Base-by-base conservation (phyloP, 139 green algal genomes). In the Tetraselmis striata region DNA sequence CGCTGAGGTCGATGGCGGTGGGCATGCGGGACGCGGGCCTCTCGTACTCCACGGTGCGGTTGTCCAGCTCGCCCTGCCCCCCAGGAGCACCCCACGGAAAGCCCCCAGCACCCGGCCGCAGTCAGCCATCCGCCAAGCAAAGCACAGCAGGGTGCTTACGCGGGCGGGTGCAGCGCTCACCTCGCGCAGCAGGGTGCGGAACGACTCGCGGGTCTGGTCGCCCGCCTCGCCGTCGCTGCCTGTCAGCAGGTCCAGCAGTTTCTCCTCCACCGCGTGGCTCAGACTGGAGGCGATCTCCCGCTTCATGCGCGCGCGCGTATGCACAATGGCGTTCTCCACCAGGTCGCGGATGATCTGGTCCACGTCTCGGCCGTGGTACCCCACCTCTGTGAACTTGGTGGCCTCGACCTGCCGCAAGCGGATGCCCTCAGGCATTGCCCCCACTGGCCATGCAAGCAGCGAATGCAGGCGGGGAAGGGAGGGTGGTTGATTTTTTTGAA, bases 331-430 rank as follows among this genome's bases (percentile, higher is more conserved):
- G 1, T 91, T 91, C 45, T 99, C 96, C 77, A 98, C 91, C 83
- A 98, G 86, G 84, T 98, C 95, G 0, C 95, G 83, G 59, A 98
- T 96, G 84, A 99, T 99, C 80, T 94, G 88, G 85, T 99, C 96
- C 30, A 99, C 96, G 83, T 99, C 96, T 0, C 95, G 85, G 0
- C 96, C 96, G 85, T 98, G 95, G 90, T 97, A 99, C 0, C 96
- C 96, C 23, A 99, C 94, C 87, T 99, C 96, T 11, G 96, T 99
- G 88, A 98, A 99, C 91, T 98, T 98, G 28, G 96, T 98, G 25
- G 96, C 96, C 85, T 98, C 96, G 18, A 98, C 92, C 92, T 93
- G 87, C 30, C 74, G 75, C 1, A 80, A 30, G 1, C 26, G 26
- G n/a, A n/a, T n/a, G n/a, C n/a, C n/a, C n/a, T n/a, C n/a, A n/a